Evolutionary conservation across 306 rosid genomes (phyloP).

Genomic region (Castanopsis chinensis): DNA sequence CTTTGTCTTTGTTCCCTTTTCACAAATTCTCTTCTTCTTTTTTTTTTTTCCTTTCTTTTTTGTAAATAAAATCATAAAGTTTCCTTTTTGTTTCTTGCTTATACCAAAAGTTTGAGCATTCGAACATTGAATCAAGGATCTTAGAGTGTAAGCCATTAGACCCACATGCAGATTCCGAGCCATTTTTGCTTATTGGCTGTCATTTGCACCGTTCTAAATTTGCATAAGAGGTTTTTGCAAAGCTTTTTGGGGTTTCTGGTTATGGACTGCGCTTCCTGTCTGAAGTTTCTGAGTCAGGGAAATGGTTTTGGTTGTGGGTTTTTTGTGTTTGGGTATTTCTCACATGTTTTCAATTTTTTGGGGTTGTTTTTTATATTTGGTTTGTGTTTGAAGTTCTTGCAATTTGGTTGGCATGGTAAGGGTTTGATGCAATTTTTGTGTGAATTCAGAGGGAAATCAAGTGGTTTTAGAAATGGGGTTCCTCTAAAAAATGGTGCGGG

Average conservation of each 20-base stretch:
- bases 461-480: slow-evolving; percentile 17
- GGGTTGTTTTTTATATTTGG: slow-evolving; percentile 41
- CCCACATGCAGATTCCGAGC: slow-evolving; percentile 48
- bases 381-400: slow-evolving; percentile 28
- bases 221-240: slow-evolving; percentile 27
- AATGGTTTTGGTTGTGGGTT: slow-evolving; percentile 51
- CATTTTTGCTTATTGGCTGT: slow-evolving; percentile 34
- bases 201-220: slow-evolving; percentile 36
- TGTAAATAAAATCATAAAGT: too few species aligned
- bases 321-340: slow-evolving; percentile 45
- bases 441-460: slow-evolving; percentile 23
- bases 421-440: slow-evolving; percentile 27
- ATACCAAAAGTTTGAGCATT: slow-evolving; percentile 28
- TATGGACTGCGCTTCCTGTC: slow-evolving; percentile 52
- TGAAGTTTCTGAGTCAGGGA: slow-evolving; percentile 38
- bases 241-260: slow-evolving; percentile 21
- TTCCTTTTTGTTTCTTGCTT: slow-evolving; percentile 7
- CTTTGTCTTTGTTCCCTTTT: not conserved
- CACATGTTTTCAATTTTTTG: slow-evolving; percentile 30
- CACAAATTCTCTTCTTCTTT: not conserved
- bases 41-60: not conserved
- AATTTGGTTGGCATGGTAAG: slow-evolving; percentile 17
- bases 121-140: not conserved
- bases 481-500: slow-evolving; percentile 16
- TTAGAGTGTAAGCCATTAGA: slow-evolving; percentile 1